Conservation (phyloP, 139 green algal species). For the Haematococcus lacustris region DNA sequence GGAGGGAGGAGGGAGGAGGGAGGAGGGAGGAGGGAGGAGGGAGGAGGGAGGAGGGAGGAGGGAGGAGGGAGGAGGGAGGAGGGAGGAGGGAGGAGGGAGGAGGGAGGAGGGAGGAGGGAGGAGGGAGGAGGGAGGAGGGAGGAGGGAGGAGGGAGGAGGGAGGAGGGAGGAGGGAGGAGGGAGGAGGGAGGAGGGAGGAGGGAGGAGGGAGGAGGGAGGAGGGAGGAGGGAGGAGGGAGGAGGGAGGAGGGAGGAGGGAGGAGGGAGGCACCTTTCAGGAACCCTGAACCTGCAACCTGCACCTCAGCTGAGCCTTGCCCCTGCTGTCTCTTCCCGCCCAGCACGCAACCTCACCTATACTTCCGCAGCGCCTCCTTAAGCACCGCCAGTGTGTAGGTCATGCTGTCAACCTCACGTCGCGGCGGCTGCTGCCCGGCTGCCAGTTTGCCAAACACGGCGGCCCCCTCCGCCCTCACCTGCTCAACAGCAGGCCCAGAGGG, state of each 20-base stretch:
- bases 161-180: neutral
- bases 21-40: neutral
- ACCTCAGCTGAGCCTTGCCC: neutral
- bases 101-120: too few species aligned
- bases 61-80: neutral
- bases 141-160: too few species aligned
- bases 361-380: constrained; percentile 81
- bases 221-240: neutral
- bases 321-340: neutral
- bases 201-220: neutral
- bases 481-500: constrained; percentile 1
- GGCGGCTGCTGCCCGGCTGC: constrained; percentile 16
- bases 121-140: too few species aligned
- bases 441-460: constrained; percentile 35
- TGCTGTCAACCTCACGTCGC: constrained; percentile 49
- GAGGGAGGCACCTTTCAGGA: neutral
- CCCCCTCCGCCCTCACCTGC: constrained; percentile 46
- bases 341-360: constrained; percentile 38
- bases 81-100: neutral
- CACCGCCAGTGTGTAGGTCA: constrained; percentile 73
- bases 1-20: neutral
- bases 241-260: neutral
- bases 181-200: neutral
- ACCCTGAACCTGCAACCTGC: neutral
- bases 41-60: neutral